Evolutionary conservation across 768 basidiomycete genomes (phyloP), one percentile per base, ranked within the genome.

Genomic region (Lentinula guzmanii): DNA sequence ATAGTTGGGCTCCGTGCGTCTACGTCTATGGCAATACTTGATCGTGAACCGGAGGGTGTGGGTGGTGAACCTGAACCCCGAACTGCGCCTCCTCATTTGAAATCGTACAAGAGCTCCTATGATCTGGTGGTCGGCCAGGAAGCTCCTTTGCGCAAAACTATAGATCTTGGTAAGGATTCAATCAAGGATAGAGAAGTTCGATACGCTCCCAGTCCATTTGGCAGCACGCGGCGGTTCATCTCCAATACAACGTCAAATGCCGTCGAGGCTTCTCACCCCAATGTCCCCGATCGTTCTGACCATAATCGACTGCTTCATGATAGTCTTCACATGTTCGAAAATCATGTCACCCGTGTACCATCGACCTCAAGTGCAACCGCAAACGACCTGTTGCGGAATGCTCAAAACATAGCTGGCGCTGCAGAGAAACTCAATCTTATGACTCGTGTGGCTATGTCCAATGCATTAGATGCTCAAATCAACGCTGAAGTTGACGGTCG

Each of bases 221-320:
- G 70, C 21, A 56, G 41, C 39, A 66, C 66, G 45, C 62, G 65
- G 53, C 61, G 65, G 46, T 59, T 21, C 48, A 65, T 71, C 15
- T 57, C 70, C 9, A 54, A 43, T 45, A 50, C 58, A 21, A 61
- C 63, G 4, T 60, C 65, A 52, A 66, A 65, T 9, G 61, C 64
- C 43, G 31, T 63, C 41, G 60, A 66, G 65, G 52, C 69, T 69
- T 41, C 62, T 63, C 9, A 52, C 10, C 35, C 13, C 24, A 46
- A 52, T 28, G 1, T 52, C 28, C 39, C 59, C 33, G 58, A 60
- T 33, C 73, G 70, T 41, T 69, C 76, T 3, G 89, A 92, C 65
- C 91, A 92, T 65, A 77, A 83, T 1, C 76, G 80, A n/a, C 72
- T 93, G 50, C 85, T 93, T 81, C 65, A 85, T 21, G 90, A 93